Evolutionary conservation across 2,329 filamentous ascomycete genomes (phyloP).

Genomic region (Elsinoe ampelina): DNA sequence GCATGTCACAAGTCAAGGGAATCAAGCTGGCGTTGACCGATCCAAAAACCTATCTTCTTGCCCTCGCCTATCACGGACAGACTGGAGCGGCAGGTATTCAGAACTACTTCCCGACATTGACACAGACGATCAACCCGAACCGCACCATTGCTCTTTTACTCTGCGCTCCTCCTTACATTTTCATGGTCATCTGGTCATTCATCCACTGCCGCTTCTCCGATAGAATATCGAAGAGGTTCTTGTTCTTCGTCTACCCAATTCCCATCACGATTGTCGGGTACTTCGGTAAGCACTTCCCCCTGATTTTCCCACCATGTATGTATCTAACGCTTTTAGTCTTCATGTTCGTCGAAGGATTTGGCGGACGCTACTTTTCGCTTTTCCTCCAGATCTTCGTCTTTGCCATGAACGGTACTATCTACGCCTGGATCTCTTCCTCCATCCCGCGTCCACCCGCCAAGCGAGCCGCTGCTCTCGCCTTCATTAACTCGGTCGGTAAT

Average conservation of each 20-base stretch:
- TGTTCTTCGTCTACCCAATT: constrained; percentile 46
- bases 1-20: constrained; percentile 40
- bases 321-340: constrained; percentile 31
- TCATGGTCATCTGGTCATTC: constrained; percentile 43
- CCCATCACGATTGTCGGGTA: constrained; percentile 43
- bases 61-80: constrained; percentile 41
- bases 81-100: constrained; percentile 45
- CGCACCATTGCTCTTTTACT: constrained; percentile 42
- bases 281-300: constrained; percentile 19
- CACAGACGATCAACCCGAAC: constrained; percentile 35
- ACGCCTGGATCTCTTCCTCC: constrained; percentile 69
- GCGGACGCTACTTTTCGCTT: constrained; percentile 46
- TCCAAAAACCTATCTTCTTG: constrained; percentile 42
- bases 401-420: constrained; percentile 49
- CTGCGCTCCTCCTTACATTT: constrained; percentile 45
- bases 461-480: constrained; percentile 60
- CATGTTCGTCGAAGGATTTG: constrained; percentile 44
- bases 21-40: constrained; percentile 44
- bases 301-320: too few species aligned
- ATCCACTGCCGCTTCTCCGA: constrained; percentile 39
- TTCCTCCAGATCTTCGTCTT: constrained; percentile 51
- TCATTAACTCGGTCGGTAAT: constrained; percentile 67
- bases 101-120: constrained; percentile 49
- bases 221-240: constrained; percentile 38
- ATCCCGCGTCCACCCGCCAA: constrained; percentile 69